Evolutionary conservation across 2,329 filamentous ascomycete species (phyloP), one percentile per base, ranked within the genome.

Genomic region (Pseudogymnoascus verrucosus): DNA sequence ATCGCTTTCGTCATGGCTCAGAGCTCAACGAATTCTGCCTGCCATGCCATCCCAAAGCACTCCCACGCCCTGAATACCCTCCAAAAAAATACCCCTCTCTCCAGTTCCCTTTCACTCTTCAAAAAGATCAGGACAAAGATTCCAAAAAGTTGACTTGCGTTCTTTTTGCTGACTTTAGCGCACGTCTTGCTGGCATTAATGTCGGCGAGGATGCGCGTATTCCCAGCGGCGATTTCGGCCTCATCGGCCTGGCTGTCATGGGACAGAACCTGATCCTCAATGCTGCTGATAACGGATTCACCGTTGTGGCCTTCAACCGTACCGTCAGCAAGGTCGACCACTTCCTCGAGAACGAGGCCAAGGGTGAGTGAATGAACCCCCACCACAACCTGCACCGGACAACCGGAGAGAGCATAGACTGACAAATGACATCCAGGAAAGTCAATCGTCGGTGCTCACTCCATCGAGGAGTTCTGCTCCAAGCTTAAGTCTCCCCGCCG

Each of bases 401-500:
- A 54, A 28, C 21, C 36, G 44, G n/a, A 26, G 10, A 44, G n/a
- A 80, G 67, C 78, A 80, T 78, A 76, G 78, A 71, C 31, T 60
- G 28, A 60, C 36, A 37, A 37, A 21, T 11, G 76, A 74, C 10
- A 7, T 51, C 31, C 64, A 84, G 87, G 93, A 83, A 97, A 96
- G 86, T 89, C 91, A 73, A 89, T 99, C 73, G 86, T 97, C 69
- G 95, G 95, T 77, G 93, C 95, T 73, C 89, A 96, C 82, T 90
- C 88, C 75, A 89, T 91, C 77, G 85, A 96, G 84, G 95, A 99
- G 80, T 97, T 99, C 77, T 86, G 93, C 76, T 80, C 86, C 79
- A 97, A 97, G 87, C 90, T 99, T 78, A 98, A 98, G 91, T 91
- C 85, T 74, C 95, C 95, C 75, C 91, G 95, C 74, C 90, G 93